Evolutionary conservation across 805 yeast species (phyloP), one percentile per base, ranked within the genome.

Genomic region (Candida nitratophila): DNA sequence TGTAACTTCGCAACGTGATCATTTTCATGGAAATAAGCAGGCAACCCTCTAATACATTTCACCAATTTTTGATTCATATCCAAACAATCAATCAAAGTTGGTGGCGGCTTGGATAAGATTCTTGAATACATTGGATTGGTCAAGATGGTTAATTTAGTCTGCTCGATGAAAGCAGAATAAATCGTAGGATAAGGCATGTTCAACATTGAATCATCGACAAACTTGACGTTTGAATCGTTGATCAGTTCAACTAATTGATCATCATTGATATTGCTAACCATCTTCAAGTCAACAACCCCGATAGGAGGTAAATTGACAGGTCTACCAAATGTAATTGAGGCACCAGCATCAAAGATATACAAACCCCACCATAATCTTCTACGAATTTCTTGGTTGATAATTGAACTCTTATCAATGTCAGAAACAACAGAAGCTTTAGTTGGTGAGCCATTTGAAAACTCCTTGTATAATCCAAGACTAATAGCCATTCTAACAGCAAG

Each of bases 341-440:
- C 76, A 42, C 83, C 81, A 16, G 79, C 74, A 57, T 80, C 86
- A 51, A 78, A 78, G 42, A 76, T 71, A 50, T 76, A 79, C 10
- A 83, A 50, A 1, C 83, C 81, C 83, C 86, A 81, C 85, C 86
- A 82, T 29, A 79, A 57, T 44, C 86, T 61, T 53, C 84, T 66
- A 50, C 85, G 69, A 57, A 74, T 68, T 50, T 79, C 86, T 42
- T 70, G 59, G 51, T 73, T 71, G 22, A 73, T 44, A 16, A 73
- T 68, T 34, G 64, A 65, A 45, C 62, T 63, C 17, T 65, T 56
- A 42, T 57, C 55, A 21, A 43, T 39, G 19, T 48, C 53, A 27
- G 46, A 52, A 17, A 42, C 19, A 34, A 9, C 24, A 9, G 14
- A 4, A 11, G 24, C 7, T 11, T 11, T 20, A 12, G 9, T 24